These are phyloP conservation scores for Rhizodiscina lignyota DNA, from an alignment of 495 filamentous ascomycete genomes.

Conservation along the genomic window DNA sequence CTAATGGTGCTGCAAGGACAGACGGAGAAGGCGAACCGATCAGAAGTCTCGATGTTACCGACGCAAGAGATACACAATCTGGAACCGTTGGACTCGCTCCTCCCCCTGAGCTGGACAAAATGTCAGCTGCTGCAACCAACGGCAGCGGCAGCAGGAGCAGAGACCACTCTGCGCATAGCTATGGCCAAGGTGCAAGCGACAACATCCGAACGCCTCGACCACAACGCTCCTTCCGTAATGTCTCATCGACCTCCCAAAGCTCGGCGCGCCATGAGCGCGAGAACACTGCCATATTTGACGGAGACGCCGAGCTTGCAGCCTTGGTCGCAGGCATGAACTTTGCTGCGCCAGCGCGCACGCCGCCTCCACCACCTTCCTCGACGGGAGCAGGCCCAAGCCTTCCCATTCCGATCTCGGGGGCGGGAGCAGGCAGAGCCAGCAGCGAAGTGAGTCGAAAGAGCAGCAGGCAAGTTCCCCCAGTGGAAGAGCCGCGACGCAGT, in stretches of 20 bases:
- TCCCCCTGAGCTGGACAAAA: background rate
- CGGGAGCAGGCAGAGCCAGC: background rate
- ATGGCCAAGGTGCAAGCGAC: too few relatives aligned
- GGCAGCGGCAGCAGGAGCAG: too few relatives aligned
- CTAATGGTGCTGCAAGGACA: background rate
- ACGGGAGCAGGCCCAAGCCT: background rate
- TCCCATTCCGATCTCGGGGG: background rate
- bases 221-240: too few relatives aligned
- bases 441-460: background rate
- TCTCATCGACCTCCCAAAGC: too few relatives aligned
- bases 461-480: too few relatives aligned
- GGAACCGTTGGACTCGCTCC: background rate
- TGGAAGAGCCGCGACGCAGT: too few relatives aligned
- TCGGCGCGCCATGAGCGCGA: too few relatives aligned
- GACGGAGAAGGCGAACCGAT: too few relatives aligned
- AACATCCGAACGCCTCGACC: too few relatives aligned
- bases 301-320: background rate
- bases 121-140: background rate
- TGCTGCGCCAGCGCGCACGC: too few relatives aligned
- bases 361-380: background rate
- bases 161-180: too few relatives aligned
- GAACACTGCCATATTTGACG: background rate
- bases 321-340: background rate
- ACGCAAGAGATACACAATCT: background rate
- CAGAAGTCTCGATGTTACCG: too few relatives aligned